Percentiles rank a stretch among this genome's conserved stretches.
Conservation (phyloP, 805 yeast species). For the Kuraishia floccosa region DNA sequence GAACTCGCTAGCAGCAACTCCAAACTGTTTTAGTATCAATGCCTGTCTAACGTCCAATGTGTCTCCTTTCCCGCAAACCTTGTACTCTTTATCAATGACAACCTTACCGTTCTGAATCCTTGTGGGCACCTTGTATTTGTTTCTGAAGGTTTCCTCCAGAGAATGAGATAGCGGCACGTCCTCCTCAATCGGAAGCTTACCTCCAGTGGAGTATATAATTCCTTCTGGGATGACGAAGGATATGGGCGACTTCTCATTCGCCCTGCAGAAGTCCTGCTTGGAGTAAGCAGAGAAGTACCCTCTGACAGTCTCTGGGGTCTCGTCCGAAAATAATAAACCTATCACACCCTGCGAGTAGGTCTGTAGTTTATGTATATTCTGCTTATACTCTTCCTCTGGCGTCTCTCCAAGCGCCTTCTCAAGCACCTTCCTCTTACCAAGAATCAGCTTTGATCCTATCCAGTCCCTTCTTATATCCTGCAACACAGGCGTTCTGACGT, state of each 20-base stretch:
- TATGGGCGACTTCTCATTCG: constrained; percentile 76
- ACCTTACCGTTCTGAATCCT: constrained; percentile 85
- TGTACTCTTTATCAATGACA: constrained; percentile 59
- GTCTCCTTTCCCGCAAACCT: constrained; percentile 74
- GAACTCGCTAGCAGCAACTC: constrained; percentile 88
- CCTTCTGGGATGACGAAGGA: constrained; percentile 86
- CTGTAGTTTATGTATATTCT: constrained; percentile 63
- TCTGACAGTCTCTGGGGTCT: constrained; percentile 76
- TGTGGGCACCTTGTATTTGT: constrained; percentile 84
- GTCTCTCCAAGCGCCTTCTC: constrained; percentile 87
- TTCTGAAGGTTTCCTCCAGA: constrained; percentile 85
- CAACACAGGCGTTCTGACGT: constrained; percentile 91
- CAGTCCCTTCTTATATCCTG: constrained; percentile 90
- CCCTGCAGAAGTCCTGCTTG: constrained; percentile 79
- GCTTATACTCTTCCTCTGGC: constrained; percentile 83
- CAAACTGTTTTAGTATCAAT: constrained; percentile 85
- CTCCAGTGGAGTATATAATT: constrained; percentile 88
- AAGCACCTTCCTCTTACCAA: constrained; percentile 90
- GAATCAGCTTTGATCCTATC: constrained; percentile 78
- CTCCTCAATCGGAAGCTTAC: constrained; percentile 79
- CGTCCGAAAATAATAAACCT: constrained; percentile 85
- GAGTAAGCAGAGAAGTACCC: constrained; percentile 76
- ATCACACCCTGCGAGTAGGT: constrained; percentile 63
- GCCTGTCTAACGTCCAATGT: constrained; percentile 84
- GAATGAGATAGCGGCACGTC: constrained; percentile 97